Percentiles rank a stretch among this genome's conserved stretches.
Evolutionary conservation across 202 grass and related monocot genomes (phyloP).

Genomic region (Setaria viridis): DNA sequence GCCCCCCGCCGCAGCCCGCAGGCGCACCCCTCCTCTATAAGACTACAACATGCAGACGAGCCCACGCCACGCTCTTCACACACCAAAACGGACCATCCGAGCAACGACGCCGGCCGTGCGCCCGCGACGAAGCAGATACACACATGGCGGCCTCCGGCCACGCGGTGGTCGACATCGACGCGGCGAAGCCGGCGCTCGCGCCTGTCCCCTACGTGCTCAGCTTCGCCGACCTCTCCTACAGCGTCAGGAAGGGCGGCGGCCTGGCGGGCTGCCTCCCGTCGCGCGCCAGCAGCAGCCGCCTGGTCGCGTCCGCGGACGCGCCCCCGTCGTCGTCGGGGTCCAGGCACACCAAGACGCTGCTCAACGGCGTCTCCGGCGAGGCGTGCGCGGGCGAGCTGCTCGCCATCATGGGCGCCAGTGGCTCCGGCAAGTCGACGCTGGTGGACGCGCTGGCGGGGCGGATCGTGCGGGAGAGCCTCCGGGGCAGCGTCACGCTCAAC

Average conservation of each 20-base stretch:
- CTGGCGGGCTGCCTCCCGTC: conserved; percentile 13
- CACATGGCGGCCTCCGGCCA: neutral
- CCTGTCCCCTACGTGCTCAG: conserved; percentile 54
- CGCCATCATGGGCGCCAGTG: conserved; percentile 83
- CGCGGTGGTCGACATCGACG: conserved; percentile 4
- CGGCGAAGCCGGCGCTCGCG: neutral
- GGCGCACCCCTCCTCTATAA: neutral
- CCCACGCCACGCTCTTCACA: neutral
- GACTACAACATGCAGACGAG: neutral
- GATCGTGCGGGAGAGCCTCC: conserved; percentile 65
- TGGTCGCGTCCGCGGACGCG: conserved; percentile 35
- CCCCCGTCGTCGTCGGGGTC: neutral
- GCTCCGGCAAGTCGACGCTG: conserved; percentile 82
- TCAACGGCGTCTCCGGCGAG: conserved; percentile 65
- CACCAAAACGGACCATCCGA: neutral
- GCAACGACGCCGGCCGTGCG: no score
- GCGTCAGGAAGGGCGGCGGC: conserved; percentile 50
- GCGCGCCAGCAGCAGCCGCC: conserved; percentile 39
- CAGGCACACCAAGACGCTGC: conserved; percentile 52
- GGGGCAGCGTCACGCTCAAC: conserved; percentile 62
- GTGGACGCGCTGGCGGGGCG: conserved; percentile 72
- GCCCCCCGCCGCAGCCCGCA: neutral
- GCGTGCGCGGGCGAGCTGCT: conserved; percentile 68
- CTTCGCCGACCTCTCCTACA: conserved; percentile 73
- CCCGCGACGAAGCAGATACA: neutral